These are phyloP conservation scores for Clausena lansium DNA, from an alignment of 345 rosid species.

Conservation along the genomic window DNA sequence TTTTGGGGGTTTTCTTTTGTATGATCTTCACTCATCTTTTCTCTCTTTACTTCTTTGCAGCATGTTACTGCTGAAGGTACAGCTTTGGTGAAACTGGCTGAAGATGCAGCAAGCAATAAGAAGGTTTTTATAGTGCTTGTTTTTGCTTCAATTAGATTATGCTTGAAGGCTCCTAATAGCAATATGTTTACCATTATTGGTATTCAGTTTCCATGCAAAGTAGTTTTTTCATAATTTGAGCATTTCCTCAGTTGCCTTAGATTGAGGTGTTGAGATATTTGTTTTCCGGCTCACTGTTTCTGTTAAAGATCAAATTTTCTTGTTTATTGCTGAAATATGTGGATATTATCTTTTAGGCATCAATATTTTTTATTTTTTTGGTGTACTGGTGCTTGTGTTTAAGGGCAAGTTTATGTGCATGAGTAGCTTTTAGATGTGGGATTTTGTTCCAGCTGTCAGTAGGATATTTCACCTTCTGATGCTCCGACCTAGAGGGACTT, in stretches of 20 bases:
- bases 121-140: conserved; percentile 25
- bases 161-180: not conserved
- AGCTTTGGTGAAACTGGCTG: conserved; percentile 66
- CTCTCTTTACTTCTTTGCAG: conserved; percentile 23
- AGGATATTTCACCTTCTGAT: not conserved
- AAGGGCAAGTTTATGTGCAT: not conserved
- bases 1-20: too few species aligned
- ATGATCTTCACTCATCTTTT: not conserved
- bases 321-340: not conserved
- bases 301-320: not conserved
- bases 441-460: not conserved
- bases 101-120: conserved; percentile 58
- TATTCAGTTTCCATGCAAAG: not conserved
- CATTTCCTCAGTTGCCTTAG: not conserved
- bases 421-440: not conserved
- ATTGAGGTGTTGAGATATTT: not conserved
- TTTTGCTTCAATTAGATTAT: not conserved
- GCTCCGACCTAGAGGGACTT: not conserved
- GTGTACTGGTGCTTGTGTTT: not conserved
- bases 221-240: not conserved
- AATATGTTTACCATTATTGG: not conserved
- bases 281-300: not conserved
- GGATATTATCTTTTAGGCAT: not conserved
- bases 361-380: not conserved
- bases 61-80: conserved; percentile 72